A percentile compares a stretch with the other conserved stretches of the same genome.
These are phyloP conservation scores for Termitomyces sp. DNA, from an alignment of 1,284 basidiomycete genomes.

Conservation along the genomic window DNA sequence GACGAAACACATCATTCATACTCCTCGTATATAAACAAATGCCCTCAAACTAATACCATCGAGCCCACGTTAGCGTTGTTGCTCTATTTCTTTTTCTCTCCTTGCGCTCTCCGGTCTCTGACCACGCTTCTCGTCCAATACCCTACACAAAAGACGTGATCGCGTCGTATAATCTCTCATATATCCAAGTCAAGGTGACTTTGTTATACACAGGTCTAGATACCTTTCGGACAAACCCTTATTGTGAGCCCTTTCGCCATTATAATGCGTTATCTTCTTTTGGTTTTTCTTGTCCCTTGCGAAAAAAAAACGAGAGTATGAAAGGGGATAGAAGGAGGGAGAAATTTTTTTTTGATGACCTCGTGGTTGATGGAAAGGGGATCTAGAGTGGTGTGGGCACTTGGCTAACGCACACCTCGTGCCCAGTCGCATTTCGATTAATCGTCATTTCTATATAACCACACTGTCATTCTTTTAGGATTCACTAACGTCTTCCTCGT, in stretches of 20 bases:
- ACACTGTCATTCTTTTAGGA: constrained; percentile 4
- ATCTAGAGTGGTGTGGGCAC: background rate
- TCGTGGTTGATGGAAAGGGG: constrained; percentile 8
- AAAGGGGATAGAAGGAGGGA: constrained; percentile 8
- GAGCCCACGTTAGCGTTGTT: background rate
- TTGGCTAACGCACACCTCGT: background rate
- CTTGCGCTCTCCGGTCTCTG: background rate
- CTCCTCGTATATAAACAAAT: background rate
- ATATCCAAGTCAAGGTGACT: background rate
- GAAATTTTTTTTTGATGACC: constrained; percentile 15
- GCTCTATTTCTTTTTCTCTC: background rate
- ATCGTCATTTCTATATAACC: constrained; percentile 13
- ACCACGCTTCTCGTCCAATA: background rate
- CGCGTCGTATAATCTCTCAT: constrained; percentile 1
- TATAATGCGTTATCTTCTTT: constrained; percentile 3
- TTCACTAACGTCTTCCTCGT: constrained; percentile 12
- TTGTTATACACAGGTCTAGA: background rate
- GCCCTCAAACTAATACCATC: background rate
- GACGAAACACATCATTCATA: background rate
- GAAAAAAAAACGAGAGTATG: background rate
- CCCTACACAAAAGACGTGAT: constrained; percentile 1
- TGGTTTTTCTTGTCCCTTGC: background rate
- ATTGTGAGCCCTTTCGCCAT: constrained; percentile 2
- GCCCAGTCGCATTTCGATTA: background rate
- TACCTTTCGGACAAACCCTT: constrained; percentile 6